Percentiles rank a stretch among this genome's conserved stretches.
Evolutionary conservation across 164 flowering plant species (phyloP).

Genomic region (Protea cynaroides): DNA sequence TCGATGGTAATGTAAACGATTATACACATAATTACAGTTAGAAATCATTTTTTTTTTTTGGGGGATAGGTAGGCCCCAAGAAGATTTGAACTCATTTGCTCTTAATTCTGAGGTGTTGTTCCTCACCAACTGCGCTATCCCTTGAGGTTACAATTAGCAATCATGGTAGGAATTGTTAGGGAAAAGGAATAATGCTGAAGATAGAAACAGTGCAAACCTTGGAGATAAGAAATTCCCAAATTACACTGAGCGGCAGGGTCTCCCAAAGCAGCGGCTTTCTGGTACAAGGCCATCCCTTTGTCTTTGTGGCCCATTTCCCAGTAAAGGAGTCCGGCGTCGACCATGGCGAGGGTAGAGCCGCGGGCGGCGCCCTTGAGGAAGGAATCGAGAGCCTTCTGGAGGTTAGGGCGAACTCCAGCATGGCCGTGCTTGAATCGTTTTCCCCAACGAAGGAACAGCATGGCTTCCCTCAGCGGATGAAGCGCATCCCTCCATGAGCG

Average conservation of each 20-base stretch:
- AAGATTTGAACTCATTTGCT: too few relatives aligned
- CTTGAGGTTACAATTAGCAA: too few relatives aligned
- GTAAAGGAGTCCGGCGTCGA: slow-evolving; percentile 82
- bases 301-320: slow-evolving; percentile 83
- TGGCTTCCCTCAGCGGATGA: slow-evolving; percentile 61
- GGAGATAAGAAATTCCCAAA: slow-evolving; percentile 78
- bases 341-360: slow-evolving; percentile 95
- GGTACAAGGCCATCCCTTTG: slow-evolving; percentile 33
- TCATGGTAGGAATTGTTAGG: too few relatives aligned
- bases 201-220: slow-evolving; percentile 34
- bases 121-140: too few relatives aligned
- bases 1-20: too few relatives aligned
- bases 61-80: too few relatives aligned
- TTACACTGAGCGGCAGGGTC: slow-evolving; percentile 81
- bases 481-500: too few relatives aligned
- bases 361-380: slow-evolving; percentile 77
- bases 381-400: slow-evolving; percentile 66
- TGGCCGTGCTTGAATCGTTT: slow-evolving; percentile 87
- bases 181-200: too few relatives aligned
- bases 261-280: not conserved
- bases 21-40: too few relatives aligned
- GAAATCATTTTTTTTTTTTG: too few relatives aligned
- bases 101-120: too few relatives aligned
- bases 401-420: slow-evolving; percentile 55
- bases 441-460: slow-evolving; percentile 68